A percentile compares a stretch with the other conserved stretches of the same genome.
phyloP scores from a whole-genome alignment of 176 grass and related monocot species.

The Avena sativa region DNA sequence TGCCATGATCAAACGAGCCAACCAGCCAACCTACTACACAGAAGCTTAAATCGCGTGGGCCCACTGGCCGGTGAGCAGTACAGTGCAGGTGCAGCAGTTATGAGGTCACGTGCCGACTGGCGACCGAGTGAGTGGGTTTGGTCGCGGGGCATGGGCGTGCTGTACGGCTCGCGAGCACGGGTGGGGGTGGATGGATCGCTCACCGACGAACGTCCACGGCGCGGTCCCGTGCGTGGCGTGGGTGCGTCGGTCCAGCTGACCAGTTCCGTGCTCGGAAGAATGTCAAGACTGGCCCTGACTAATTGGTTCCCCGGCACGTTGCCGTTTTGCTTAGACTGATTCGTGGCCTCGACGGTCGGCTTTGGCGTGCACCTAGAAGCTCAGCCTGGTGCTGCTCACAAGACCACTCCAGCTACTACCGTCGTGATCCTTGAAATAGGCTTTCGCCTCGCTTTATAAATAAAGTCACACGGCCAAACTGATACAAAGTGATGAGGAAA shows the following conservation, averaged over 20 bases:
- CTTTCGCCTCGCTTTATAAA: no score
- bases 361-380: no score
- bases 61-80: background rate
- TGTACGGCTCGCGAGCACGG: background rate
- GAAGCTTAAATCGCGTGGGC: background rate
- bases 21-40: background rate
- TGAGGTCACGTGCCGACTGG: slow-evolving; percentile 23
- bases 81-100: background rate
- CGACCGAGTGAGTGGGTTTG: slow-evolving; percentile 6
- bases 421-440: no score
- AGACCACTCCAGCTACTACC: no score
- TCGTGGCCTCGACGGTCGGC: no score
- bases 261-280: background rate
- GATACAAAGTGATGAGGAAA: no score
- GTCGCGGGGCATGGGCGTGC: background rate
- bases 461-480: no score
- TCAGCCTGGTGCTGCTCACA: no score
- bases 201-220: background rate
- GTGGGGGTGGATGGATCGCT: background rate
- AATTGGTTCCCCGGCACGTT: background rate
- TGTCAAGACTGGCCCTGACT: background rate
- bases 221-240: background rate
- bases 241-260: background rate
- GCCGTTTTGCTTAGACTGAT: background rate
- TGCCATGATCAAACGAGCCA: background rate